Conservation (phyloP, 768 basidiomycete genomes). For the Boletus pseudo-olivaceus region DNA sequence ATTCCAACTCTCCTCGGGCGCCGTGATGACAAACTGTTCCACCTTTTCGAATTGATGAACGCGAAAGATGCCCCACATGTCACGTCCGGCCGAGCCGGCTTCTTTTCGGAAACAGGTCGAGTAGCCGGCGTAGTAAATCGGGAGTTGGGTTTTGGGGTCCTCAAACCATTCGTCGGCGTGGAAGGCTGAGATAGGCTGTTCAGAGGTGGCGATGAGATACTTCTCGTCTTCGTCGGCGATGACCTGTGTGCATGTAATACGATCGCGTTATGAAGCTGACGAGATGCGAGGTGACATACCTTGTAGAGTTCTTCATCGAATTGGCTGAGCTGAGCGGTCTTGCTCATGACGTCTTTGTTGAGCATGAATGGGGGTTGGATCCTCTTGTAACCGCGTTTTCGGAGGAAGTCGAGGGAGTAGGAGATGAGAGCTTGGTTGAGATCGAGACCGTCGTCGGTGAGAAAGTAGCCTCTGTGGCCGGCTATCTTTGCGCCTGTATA, state of each 20-base stretch:
- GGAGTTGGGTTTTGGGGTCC: conserved; percentile 86
- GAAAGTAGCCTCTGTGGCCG: conserved; percentile 96
- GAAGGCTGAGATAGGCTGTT: conserved; percentile 96
- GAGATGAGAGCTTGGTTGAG: conserved; percentile 94
- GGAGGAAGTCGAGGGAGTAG: conserved; percentile 92
- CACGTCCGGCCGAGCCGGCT: conserved; percentile 94
- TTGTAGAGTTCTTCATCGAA: conserved; percentile 99
- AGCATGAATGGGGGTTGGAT: conserved; percentile 98
- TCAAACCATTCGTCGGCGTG: conserved; percentile 99
- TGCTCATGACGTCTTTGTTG: conserved; percentile 96
- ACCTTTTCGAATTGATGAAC: conserved; percentile 99
- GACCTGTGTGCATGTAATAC: conserved; percentile 43
- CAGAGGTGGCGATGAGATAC: conserved; percentile 98
- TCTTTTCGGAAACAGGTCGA: conserved; percentile 99
- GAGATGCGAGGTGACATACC: conserved; percentile 37
- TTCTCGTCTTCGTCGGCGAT: conserved; percentile 92
- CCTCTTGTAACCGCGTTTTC: conserved; percentile 82
- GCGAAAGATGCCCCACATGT: conserved; percentile 99
- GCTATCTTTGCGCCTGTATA: conserved; percentile 81
- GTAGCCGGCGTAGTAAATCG: conserved; percentile 82
- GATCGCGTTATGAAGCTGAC: neutral
- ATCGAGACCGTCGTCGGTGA: conserved; percentile 93
- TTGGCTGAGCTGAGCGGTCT: conserved; percentile 96
- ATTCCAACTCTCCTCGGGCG: conserved; percentile 92
- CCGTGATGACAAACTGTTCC: conserved; percentile 94